Conservation (phyloP, 148 eudicot genomes). For the Cornus kousa region DNA sequence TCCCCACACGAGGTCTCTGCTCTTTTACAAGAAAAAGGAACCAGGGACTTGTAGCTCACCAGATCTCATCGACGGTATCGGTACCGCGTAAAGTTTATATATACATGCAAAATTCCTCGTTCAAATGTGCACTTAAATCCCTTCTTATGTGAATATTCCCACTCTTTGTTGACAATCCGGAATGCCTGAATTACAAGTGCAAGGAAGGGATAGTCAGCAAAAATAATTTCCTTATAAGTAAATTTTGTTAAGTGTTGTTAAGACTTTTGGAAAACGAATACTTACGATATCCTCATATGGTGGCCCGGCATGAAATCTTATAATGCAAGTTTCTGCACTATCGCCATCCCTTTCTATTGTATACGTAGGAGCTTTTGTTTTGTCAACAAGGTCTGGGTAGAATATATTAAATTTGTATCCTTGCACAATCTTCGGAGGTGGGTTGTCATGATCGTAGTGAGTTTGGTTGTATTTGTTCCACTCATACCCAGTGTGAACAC, state of each 20-base stretch:
- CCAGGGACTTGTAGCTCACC: not conserved
- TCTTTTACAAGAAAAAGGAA: not conserved
- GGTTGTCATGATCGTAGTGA: constrained; percentile 95
- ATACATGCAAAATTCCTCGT: constrained; percentile 84
- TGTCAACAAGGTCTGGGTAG: constrained; percentile 96
- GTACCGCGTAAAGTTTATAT: constrained; percentile 84
- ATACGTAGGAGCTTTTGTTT: constrained; percentile 74
- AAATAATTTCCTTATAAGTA: not conserved
- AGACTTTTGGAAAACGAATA: constrained; percentile 11
- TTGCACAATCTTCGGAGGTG: constrained; percentile 94
- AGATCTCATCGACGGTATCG: constrained; percentile 70
- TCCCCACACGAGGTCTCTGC: not conserved
- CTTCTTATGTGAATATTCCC: constrained; percentile 97
- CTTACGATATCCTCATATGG: constrained; percentile 98
- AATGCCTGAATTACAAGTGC: constrained; percentile 58
- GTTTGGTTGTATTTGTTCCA: constrained; percentile 99
- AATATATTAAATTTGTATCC: constrained; percentile 98
- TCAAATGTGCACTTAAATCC: constrained; percentile 96
- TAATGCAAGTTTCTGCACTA: constrained; percentile 85
- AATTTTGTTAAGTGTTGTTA: not conserved
- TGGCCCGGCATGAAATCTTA: constrained; percentile 94
- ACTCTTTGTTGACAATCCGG: constrained; percentile 85
- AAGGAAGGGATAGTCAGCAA: not conserved
- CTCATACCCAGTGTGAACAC: constrained; percentile 99
- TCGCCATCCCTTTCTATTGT: constrained; percentile 91